Conservation (phyloP, 1,284 basidiomycete species). For the Pterulicium gracile region DNA sequence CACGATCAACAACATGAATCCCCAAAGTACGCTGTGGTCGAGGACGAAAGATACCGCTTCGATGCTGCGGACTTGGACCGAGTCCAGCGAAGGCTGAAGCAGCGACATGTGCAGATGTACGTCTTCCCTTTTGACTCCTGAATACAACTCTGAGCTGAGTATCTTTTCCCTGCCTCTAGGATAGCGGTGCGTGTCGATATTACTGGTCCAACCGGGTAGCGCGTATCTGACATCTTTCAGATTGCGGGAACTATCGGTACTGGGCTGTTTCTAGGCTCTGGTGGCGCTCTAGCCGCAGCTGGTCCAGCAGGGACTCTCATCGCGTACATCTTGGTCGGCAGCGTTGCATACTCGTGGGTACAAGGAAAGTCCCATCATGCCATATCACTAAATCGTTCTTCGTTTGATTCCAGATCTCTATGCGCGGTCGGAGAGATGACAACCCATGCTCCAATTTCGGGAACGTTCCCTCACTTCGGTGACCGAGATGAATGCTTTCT, state of each 20-base stretch:
- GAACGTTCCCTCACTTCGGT: slow-evolving; percentile 65
- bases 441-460: slow-evolving; percentile 59
- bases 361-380: too few species aligned
- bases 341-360: slow-evolving; percentile 49
- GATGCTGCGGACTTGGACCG: slow-evolving; percentile 49
- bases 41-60: slow-evolving; percentile 23
- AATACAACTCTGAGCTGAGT: background rate
- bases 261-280: slow-evolving; percentile 76
- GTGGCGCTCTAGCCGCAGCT: slow-evolving; percentile 40
- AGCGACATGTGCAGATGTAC: slow-evolving; percentile 66
- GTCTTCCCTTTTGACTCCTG: slow-evolving; percentile 12
- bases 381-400: too few species aligned
- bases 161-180: too few species aligned
- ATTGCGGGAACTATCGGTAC: slow-evolving; percentile 64
- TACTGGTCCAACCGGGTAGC: too few species aligned
- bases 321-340: slow-evolving; percentile 49
- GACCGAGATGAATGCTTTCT: background rate
- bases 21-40: too few species aligned
- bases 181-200: too few species aligned
- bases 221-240: background rate
- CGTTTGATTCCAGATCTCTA: slow-evolving; percentile 30
- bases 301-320: slow-evolving; percentile 55
- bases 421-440: slow-evolving; percentile 66
- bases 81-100: slow-evolving; percentile 53
- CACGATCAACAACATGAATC: too few species aligned